Base-by-base conservation (phyloP, 176 grass and related monocot species). In the Musa beccarii region DNA sequence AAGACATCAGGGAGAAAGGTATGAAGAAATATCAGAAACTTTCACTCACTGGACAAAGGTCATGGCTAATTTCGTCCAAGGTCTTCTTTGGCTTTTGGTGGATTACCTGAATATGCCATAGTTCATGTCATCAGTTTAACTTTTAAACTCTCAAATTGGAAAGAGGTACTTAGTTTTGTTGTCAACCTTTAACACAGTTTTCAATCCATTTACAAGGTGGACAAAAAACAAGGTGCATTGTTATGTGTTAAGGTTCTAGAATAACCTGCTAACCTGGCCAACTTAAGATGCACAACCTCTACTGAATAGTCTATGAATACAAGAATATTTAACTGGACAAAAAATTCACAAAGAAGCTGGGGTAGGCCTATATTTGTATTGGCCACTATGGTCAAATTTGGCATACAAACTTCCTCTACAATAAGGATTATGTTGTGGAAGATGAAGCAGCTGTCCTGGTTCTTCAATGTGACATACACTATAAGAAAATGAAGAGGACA, bases 61-160 rank as follows among this genome's bases (percentile, higher is more conserved):
- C 92, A 57, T 96, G 92, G 74, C 88, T 92, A 85, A 96, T 96
- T 92, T 96, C 92, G 79, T 96, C 92, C n/a, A 92, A 43, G 34
- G 34, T 43, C 34, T 43, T 43, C 34, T 43, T 43, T 43, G 34
- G 34, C 34, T 43, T 43, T 43, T 43, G 34, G 34, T 43, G 34
- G 34, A 43, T 43, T 4, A 43, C 34, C 34, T 43, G 34, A 43
- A 89, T 10, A 67, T 78, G 49, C 25, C 69, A 74, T 77, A 75
- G 70, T 66, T 66, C 15, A 29, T 57, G 52, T 73, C 69, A 26
- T 82, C 66, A 49, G 15, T 75, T 10, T 69, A 28, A 28, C 26
- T 28, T 28, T 28, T 28, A 54, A 26, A 75, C 69, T 43, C 34
- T 43, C 34, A 43, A 43, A 43, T 6, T 43, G 34, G 34, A 43